Conservation (phyloP, 202 grass and related monocot genomes). For the Carex arenaria region DNA sequence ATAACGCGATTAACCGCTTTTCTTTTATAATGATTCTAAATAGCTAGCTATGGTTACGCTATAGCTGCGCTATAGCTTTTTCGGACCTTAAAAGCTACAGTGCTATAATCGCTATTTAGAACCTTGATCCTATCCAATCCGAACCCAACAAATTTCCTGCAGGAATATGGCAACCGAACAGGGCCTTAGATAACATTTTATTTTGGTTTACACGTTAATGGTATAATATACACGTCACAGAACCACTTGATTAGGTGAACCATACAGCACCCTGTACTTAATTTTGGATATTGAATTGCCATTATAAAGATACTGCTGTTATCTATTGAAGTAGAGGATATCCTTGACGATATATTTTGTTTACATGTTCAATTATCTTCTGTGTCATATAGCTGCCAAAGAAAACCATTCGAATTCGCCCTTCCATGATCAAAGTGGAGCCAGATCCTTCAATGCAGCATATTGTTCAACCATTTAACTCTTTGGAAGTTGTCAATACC, state of each 20-base stretch:
- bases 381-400: conserved; percentile 52
- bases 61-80: too few species aligned
- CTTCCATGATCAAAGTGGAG: conserved; percentile 71
- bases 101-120: too few species aligned
- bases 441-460: conserved; percentile 24
- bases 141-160: too few species aligned
- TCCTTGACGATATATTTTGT: neutral
- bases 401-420: conserved; percentile 44
- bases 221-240: neutral
- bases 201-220: neutral
- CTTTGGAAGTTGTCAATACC: conserved; percentile 61
- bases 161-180: too few species aligned
- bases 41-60: too few species aligned
- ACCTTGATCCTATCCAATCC: too few species aligned
- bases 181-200: neutral
- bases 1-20: too few species aligned
- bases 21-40: too few species aligned
- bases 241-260: neutral
- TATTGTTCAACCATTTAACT: conserved; percentile 37
- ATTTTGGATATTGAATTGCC: neutral
- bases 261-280: neutral
- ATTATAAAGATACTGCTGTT: neutral
- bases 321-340: neutral
- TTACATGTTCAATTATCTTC: neutral
- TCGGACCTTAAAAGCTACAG: too few species aligned